Conservation (phyloP, 179 eudicot species). For the Sideroxylon spinosum region DNA sequence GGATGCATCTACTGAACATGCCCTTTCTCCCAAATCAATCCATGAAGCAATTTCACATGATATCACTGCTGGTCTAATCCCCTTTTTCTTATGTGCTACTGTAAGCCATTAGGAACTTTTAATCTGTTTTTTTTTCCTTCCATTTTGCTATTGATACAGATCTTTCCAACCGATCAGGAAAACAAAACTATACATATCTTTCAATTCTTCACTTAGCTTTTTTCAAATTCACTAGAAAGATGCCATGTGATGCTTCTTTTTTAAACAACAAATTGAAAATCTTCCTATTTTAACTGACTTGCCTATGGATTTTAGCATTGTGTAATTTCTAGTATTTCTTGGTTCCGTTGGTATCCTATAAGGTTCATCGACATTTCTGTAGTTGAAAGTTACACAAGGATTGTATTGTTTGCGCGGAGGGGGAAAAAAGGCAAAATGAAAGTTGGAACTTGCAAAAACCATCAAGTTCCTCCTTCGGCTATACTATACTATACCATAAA, state of each 20-base stretch:
- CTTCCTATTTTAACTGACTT: background rate
- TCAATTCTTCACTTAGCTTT: no score
- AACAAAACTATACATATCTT: no score
- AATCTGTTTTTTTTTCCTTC: constrained; percentile 1
- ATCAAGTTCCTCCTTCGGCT: background rate
- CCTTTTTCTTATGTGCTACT: constrained; percentile 76
- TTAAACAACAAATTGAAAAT: no score
- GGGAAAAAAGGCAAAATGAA: background rate
- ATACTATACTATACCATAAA: background rate
- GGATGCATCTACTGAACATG: constrained; percentile 53
- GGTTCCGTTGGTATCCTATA: background rate
- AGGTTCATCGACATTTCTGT: background rate
- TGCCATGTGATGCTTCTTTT: no score
- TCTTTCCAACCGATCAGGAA: no score
- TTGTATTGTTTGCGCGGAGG: background rate
- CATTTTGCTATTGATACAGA: background rate
- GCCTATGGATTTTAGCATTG: background rate
- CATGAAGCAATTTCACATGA: constrained; percentile 53
- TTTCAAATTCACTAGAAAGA: no score
- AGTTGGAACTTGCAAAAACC: background rate
- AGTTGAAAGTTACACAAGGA: background rate
- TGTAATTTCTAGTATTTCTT: background rate
- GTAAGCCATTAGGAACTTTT: constrained; percentile 41
- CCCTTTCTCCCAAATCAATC: constrained; percentile 68
- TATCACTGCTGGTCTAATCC: constrained; percentile 64